phyloP scores from a whole-genome alignment of 345 rosid species.

The Raphanus raphanistrum region DNA sequence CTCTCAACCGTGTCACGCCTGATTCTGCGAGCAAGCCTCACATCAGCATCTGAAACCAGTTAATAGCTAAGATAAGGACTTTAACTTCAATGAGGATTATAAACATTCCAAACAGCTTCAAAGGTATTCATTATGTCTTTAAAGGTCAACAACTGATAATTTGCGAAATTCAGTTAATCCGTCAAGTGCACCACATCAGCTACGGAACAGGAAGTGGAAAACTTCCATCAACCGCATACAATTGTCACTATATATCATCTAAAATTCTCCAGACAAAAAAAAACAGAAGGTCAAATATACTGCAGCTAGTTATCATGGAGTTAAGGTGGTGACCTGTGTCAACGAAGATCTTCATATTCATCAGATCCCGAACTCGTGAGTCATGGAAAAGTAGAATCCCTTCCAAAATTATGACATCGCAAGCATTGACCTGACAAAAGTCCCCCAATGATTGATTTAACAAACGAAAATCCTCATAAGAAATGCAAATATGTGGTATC shows the following conservation, averaged over 20 bases:
- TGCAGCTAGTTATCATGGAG: slow-evolving; percentile 14
- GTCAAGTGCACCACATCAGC: neutral
- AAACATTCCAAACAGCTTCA: neutral
- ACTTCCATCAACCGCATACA: slow-evolving; percentile 9
- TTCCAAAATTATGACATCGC: slow-evolving; percentile 97
- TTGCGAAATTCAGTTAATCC: slow-evolving; percentile 3
- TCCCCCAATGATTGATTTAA: slow-evolving; percentile 14
- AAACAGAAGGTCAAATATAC: neutral
- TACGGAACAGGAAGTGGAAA: slow-evolving; percentile 11
- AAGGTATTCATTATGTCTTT: neutral
- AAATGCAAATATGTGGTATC: neutral
- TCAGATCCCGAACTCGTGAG: slow-evolving; percentile 77
- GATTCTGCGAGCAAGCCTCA: slow-evolving; percentile 99
- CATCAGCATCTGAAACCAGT: slow-evolving; percentile 89
- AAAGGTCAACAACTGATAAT: neutral
- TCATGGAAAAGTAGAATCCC: slow-evolving; percentile 97
- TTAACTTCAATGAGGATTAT: neutral
- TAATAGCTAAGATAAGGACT: slow-evolving; percentile 32
- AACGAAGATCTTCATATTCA: slow-evolving; percentile 98
- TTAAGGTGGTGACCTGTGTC: slow-evolving; percentile 71
- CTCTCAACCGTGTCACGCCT: slow-evolving; percentile 96
- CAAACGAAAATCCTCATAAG: neutral
- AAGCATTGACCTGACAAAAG: slow-evolving; percentile 78
- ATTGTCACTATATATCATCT: neutral
- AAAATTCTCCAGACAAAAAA: neutral